phyloP scores from a whole-genome alignment of 2,329 filamentous ascomycete species.

The Sarocladium strictum region DNA sequence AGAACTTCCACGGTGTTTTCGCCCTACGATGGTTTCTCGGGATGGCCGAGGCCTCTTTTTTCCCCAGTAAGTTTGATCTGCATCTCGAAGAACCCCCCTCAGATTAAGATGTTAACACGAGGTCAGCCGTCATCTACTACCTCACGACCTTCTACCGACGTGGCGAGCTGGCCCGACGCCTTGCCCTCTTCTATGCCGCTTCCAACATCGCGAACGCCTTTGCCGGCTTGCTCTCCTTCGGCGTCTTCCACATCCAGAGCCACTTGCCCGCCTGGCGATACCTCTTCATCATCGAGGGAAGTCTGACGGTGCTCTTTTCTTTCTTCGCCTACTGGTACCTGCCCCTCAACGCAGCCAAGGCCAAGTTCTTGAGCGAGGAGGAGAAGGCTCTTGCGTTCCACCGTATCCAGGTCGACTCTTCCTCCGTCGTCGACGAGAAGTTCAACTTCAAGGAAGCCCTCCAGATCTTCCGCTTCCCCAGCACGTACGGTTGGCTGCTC shows the following conservation, averaged over 20 bases:
- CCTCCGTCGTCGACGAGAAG: conserved; percentile 50
- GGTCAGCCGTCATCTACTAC: conserved; percentile 44
- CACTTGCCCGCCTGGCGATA: conserved; percentile 39
- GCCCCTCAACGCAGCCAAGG: conserved; percentile 57
- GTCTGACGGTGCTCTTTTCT: conserved; percentile 54
- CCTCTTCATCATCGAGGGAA: conserved; percentile 49
- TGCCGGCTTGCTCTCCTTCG: conserved; percentile 38
- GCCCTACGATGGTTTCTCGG: conserved; percentile 45
- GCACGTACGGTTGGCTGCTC: conserved; percentile 41
- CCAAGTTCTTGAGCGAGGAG: conserved; percentile 57
- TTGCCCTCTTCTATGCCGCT: conserved; percentile 68
- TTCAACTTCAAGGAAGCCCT: conserved; percentile 46
- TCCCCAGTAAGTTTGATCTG: conserved; percentile 30
- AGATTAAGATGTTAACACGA: background rate
- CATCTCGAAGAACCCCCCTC: no score
- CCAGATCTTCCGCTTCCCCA: conserved; percentile 44
- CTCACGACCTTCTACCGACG: conserved; percentile 45
- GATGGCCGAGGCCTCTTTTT: conserved; percentile 50
- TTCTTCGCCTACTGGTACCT: conserved; percentile 65
- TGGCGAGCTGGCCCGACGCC: conserved; percentile 38
- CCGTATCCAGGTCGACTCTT: conserved; percentile 71
- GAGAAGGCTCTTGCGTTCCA: conserved; percentile 65
- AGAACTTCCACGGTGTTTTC: conserved; percentile 44
- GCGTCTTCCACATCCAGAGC: conserved; percentile 40
- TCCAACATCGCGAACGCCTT: conserved; percentile 64